Evolutionary conservation across 23 red algal species (phyloP).

Genomic region (Gracilaria vermiculophylla): DNA sequence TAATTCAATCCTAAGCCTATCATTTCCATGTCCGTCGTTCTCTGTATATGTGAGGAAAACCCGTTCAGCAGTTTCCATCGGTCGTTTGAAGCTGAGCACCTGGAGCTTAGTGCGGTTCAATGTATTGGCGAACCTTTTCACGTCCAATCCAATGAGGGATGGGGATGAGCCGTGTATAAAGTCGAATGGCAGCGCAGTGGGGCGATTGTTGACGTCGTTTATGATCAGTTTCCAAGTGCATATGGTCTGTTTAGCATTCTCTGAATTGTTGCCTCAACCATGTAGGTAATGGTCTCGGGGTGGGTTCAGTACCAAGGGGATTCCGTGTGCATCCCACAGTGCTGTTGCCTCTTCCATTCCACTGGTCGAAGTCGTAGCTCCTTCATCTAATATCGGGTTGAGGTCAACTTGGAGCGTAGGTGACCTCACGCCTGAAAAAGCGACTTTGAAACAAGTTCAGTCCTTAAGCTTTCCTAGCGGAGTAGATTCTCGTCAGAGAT

Average conservation of each 20-base stretch:
- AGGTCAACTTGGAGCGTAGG: not conserved
- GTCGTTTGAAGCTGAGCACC: conserved; percentile 7
- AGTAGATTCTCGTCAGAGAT: too few species aligned
- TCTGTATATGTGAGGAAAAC: conserved; percentile 15
- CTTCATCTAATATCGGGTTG: conserved; percentile 26
- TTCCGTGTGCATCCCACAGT: conserved; percentile 21
- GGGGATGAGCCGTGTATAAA: not conserved
- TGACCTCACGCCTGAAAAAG: too few species aligned
- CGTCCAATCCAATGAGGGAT: conserved; percentile 21
- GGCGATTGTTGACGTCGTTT: not conserved
- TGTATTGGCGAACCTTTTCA: conserved; percentile 1
- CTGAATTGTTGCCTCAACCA: not conserved
- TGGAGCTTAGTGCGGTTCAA: not conserved
- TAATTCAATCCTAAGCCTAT: too few species aligned
- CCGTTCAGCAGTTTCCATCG: not conserved
- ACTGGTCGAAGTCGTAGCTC: conserved; percentile 7
- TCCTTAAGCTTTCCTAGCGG: not conserved
- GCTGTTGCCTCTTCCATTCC: conserved; percentile 27
- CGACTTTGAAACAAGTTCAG: too few species aligned
- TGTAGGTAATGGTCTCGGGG: conserved; percentile 10
- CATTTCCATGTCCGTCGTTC: too few species aligned
- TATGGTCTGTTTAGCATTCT: conserved; percentile 14
- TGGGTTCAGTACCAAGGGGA: not conserved
- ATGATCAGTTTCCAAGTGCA: conserved; percentile 19
- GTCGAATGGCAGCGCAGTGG: conserved; percentile 8